Conservation (phyloP, 1,284 basidiomycete genomes). For the Lignosus rhinocerotis region DNA sequence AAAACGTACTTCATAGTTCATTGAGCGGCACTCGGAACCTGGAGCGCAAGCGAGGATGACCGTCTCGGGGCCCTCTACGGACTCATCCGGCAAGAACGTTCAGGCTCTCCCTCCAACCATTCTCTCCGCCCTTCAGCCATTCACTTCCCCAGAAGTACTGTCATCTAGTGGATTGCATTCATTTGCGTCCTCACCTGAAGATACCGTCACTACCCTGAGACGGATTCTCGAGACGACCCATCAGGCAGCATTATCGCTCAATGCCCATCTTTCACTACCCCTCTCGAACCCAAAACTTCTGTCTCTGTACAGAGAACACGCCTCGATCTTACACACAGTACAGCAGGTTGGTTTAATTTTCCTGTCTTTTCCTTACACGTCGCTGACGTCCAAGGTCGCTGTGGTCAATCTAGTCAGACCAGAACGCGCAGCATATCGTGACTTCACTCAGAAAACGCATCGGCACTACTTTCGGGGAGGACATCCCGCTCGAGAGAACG, state of each 20-base stretch:
- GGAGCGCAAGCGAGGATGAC: constrained; percentile 1
- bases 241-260: constrained; percentile 54
- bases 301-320: constrained; percentile 64
- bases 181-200: constrained; percentile 24
- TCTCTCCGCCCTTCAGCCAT: constrained; percentile 20
- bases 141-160: constrained; percentile 19
- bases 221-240: constrained; percentile 51
- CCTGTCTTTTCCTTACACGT: neutral
- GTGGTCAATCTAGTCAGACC: constrained; percentile 46
- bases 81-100: neutral
- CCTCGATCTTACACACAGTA: constrained; percentile 49
- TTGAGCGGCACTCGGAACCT: neutral
- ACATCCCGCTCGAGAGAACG: constrained; percentile 51
- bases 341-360: constrained; percentile 43
- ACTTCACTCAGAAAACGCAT: constrained; percentile 45
- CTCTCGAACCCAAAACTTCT: constrained; percentile 64
- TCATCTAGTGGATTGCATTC: constrained; percentile 21
- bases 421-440: constrained; percentile 47
- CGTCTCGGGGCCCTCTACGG: constrained; percentile 2
- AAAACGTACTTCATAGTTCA: neutral
- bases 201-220: constrained; percentile 37
- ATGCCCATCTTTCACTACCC: constrained; percentile 47
- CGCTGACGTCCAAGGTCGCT: too few species aligned
- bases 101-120: constrained; percentile 10
- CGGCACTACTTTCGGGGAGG: constrained; percentile 56